phyloP scores from a whole-genome alignment of 2,329 filamentous ascomycete species.

The Diplodia seriata region DNA sequence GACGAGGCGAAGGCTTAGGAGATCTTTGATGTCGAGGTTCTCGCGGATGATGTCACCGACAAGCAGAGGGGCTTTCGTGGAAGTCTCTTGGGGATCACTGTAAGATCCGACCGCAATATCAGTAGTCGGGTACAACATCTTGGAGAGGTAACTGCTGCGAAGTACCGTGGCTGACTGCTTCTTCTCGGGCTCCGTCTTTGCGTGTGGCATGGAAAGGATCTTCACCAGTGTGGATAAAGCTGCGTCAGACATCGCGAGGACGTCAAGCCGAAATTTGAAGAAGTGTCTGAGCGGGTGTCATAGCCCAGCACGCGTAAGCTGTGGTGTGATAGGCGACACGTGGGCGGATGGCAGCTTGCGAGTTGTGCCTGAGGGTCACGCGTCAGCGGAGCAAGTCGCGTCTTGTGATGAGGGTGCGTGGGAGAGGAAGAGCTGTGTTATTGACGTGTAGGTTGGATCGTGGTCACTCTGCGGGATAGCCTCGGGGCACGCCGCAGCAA shows the following conservation, averaged over 20 bases:
- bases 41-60: not conserved
- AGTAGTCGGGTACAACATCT: not conserved
- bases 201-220: not conserved
- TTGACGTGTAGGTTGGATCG: not conserved
- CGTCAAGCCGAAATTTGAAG: not conserved
- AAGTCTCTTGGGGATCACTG: not conserved
- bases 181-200: not conserved
- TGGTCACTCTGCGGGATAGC: constrained; percentile 11
- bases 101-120: not conserved
- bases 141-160: not conserved
- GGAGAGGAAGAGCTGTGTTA: not conserved
- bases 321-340: not conserved
- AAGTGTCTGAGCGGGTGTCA: not conserved
- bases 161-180: not conserved
- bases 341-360: not conserved
- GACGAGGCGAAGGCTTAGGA: constrained; percentile 11
- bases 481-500: not conserved
- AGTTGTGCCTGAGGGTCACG: not conserved
- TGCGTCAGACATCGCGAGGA: not conserved
- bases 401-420: not conserved
- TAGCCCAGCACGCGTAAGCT: not conserved
- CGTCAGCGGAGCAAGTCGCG: not conserved
- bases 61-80: not conserved
- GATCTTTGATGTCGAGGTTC: constrained; percentile 8
- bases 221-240: not conserved